Evolutionary conservation across 2,329 filamentous ascomycete genomes (phyloP), one percentile per base, ranked within the genome.

Genomic region (Gremmenia infestans): DNA sequence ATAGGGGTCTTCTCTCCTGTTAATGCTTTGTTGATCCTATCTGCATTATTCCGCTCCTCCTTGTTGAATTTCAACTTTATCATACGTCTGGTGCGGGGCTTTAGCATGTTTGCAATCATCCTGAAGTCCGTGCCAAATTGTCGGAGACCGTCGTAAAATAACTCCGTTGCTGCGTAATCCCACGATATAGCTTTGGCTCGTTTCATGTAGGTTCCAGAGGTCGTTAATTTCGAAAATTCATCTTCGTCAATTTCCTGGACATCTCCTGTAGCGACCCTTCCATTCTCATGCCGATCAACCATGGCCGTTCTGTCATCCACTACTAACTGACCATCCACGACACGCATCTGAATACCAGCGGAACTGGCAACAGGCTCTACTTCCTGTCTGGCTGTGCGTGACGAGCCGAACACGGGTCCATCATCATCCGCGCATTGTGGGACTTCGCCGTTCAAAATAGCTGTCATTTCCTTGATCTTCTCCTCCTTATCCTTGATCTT

Each of bases 111-210:
- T 57, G 82, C 80, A 64, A 95, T 91, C 72, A 89, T 89, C 69
- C 86, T 81, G 68, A 94, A 95, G 68, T 93, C 89, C 1, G 88
- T 93, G 54, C 90, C 90, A 67, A 91, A 92, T 78, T 87, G 88
- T 55, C 78, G 74, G 2, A 95, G 77, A 1, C 83, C 86, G 28
- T 85, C 80, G 74, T 91, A 94, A 73, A 94, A 94, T 46, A 82
- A 76, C 54, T 88, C 85, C 3, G 87, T 93, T 57, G 86, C 81
- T 12, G 82, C 80, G n/a, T 81, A 78, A 50, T 78, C 82, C 90
- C 90, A 95, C 35, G 81, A 76, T 62, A 87, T 83, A 25, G 81
- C 77, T 55, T 84, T 82, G 71, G 81, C 74, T 67, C 83, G 73
- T 68, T 88, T 86, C 68, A 81, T 78, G 72, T 85, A 91, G 11